Base-by-base conservation (phyloP, 208 protist species). In the Wallacemonas sp. region DNA sequence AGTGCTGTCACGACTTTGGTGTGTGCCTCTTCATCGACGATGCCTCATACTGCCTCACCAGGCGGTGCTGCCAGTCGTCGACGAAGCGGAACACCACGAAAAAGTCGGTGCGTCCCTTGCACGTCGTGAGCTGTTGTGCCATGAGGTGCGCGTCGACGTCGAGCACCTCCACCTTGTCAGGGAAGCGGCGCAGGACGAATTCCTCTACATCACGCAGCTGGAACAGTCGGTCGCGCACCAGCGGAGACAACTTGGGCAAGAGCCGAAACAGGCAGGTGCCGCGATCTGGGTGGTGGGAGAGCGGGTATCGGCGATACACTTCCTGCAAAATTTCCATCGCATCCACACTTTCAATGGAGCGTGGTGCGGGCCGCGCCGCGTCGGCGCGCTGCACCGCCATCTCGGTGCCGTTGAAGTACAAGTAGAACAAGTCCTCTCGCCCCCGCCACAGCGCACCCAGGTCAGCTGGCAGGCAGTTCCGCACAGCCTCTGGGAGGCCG, bases 11-110 rank as follows among this genome's bases (percentile, higher is more conserved):
- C n/a, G n/a, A n/a, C n/a, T 23, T 25, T 22, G 29, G 52, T 3
- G 11, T 22, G 7, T 29, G 52, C 48, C 79, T 82, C n/a, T 25
- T 29, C 38, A 68, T 73, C 2, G 72, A 50, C 55, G n/a, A n/a
- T n/a, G 73, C 63, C 38, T 69, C 69, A 63, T 89, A 93, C 44
- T 64, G 63, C 32, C 69, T 65, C 52, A 85, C 50, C 23, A 96
- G 59, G 12, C 81, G 67, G 14, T 72, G 72, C 70, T 91, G 76
- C 79, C 79, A 91, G 28, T 85, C 76, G 2, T 86, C 91, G 4
- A 91, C 77, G 79, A 93, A 96, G 46, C 91, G 86, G 67, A 96
- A 96, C 5, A 77, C 48, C 3, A 87, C 52, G 32, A 86, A 63
- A 41, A 87, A 89, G 45, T 89, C 82, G 22, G 65, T 59, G 18